Evolutionary conservation across 768 basidiomycete species (phyloP), one percentile per base, ranked within the genome.

Genomic region (Rhizopogon vesiculosus): DNA sequence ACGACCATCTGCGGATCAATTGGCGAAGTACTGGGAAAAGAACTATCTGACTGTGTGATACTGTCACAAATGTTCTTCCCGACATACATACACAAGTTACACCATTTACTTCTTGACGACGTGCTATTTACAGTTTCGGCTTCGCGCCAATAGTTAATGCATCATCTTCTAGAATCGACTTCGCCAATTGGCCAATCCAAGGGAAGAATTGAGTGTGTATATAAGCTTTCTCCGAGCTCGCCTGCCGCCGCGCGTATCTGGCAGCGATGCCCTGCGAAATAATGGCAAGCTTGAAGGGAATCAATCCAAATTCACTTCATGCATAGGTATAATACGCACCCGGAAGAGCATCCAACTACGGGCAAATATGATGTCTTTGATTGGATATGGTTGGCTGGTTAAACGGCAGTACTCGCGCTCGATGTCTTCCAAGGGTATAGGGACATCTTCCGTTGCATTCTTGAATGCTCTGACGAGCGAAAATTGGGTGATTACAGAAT

Each of bases 221-320:
- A 43, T 70, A 73, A 7, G 93, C 93, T 42, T 76, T 74, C 68
- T 93, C 92, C 0, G 93, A 95, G 66, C 90, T 94, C 3, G 93
- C 93, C 69, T 97, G 93, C 18, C 91, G 83, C 25, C 87, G 78
- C 1, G 92, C 91, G 51, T 82, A 83, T 43, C 93, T 82, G 31
- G 93, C 93, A 1, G 93, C 90, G 59, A 97, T 93, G 3, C 93
- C 93, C 72, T 97, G 93, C 1, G 83, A 74, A 61, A 97, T 95
- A 56, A 96, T 79, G 0, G 91, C 79, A 25, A 89, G 70, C 89
- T 89, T 61, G 16, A 48, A 16, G 57, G 49, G 44, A 22, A 49
- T 39, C 53, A 51, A 49, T 31, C 35, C 39, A 42, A 44, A 35
- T 56, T 51, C 55, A 38, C 31, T 19, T n/a, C 13, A 18, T 1